These are phyloP conservation scores for Coemansia aciculifera DNA, from an alignment of 192 early-diverging fungal genomes.

Conservation along the genomic window DNA sequence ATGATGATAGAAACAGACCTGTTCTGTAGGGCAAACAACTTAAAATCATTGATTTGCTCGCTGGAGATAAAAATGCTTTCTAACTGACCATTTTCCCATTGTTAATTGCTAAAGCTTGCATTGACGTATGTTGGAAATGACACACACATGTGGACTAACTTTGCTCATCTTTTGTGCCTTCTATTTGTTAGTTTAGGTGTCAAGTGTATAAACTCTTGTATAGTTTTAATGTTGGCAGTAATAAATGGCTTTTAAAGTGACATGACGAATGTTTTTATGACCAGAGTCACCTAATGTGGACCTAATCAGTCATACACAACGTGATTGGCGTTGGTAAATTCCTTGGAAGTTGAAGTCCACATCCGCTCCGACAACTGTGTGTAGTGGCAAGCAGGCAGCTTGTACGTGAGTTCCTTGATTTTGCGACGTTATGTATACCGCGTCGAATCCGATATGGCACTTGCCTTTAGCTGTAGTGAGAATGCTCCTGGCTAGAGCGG, in stretches of 20 bases:
- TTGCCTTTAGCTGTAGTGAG: conserved; percentile 59
- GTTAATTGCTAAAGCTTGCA: neutral
- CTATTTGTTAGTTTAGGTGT: neutral
- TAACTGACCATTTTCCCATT: conserved; percentile 24
- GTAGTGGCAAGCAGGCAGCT: neutral
- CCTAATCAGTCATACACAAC: conserved; percentile 68
- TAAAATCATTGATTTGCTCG: conserved; percentile 38
- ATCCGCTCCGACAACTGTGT: conserved; percentile 62
- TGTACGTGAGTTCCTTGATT: neutral
- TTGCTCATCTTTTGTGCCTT: neutral
- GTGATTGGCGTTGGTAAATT: conserved; percentile 51
- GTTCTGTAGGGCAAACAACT: conserved; percentile 47
- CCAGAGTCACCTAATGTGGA: conserved; percentile 47
- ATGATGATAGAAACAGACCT: conserved; percentile 54
- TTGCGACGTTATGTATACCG: neutral
- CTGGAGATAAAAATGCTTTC: conserved; percentile 41
- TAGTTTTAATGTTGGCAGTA: neutral
- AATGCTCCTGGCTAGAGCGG: conserved; percentile 66
- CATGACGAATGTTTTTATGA: too few species aligned
- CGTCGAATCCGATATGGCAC: neutral
- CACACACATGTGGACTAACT: neutral
- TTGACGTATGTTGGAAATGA: neutral
- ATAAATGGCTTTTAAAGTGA: too few species aligned
- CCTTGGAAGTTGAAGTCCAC: conserved; percentile 57
- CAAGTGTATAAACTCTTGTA: neutral